Percentiles rank a stretch among this genome's conserved stretches.
Conservation (phyloP, 768 basidiomycete species). For the Agrocybe praecox region DNA sequence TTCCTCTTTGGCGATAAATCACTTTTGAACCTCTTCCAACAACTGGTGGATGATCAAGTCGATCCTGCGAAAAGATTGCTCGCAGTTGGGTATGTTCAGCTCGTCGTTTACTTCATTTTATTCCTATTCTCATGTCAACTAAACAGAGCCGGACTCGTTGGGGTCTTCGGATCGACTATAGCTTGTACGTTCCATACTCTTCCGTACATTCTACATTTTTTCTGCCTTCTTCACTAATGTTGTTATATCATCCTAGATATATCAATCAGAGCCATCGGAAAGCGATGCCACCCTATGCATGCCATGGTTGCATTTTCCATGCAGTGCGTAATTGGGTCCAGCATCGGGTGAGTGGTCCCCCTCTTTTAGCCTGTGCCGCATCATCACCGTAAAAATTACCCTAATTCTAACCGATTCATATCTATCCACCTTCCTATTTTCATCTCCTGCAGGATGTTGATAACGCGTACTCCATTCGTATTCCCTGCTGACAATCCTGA, state of each 20-base stretch:
- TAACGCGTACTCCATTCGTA: conserved; percentile 39
- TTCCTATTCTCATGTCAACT: background rate
- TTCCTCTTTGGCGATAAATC: conserved; percentile 62
- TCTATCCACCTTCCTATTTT: background rate
- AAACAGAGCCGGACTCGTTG: conserved; percentile 56
- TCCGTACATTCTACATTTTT: background rate
- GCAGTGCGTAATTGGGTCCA: conserved; percentile 46
- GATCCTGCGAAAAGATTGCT: conserved; percentile 45
- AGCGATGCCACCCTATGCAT: conserved; percentile 74
- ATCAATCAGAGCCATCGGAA: conserved; percentile 65
- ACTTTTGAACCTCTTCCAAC: background rate
- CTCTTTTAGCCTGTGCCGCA: too few relatives aligned
- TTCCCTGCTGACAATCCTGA: conserved; percentile 40
- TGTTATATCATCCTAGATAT: conserved; percentile 27
- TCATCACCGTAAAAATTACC: too few relatives aligned
- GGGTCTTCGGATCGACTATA: conserved; percentile 64
- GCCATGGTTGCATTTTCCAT: conserved; percentile 65
- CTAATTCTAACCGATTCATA: background rate
- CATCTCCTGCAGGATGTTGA: conserved; percentile 38
- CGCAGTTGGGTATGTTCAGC: conserved; percentile 31
- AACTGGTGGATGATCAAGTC: conserved; percentile 20
- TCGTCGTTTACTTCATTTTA: too few relatives aligned
- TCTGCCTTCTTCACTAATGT: background rate
- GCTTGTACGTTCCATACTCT: conserved; percentile 54
- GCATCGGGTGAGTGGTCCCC: conserved; percentile 29